Percentiles rank a stretch among this genome's conserved stretches.
Conservation (phyloP, 495 filamentous ascomycete species). For the Xylaria cubensis region DNA sequence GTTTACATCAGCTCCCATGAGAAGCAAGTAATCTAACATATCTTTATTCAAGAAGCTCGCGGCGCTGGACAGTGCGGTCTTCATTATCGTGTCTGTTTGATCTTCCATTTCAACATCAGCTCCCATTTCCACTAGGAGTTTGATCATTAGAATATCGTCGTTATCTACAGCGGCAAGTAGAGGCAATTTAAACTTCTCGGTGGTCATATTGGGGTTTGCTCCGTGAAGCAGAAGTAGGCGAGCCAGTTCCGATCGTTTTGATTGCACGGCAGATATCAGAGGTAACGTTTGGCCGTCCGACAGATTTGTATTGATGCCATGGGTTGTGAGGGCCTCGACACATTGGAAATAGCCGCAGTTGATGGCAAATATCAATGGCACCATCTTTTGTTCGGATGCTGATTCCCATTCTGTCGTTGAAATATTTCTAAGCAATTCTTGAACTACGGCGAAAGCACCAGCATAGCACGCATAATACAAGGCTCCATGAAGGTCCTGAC, state of each 20-base stretch:
- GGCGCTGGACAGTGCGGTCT: not conserved
- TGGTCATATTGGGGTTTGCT: not conserved
- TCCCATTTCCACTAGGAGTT: not conserved
- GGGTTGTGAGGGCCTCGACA: not conserved
- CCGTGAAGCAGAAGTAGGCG: not conserved
- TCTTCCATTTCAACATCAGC: not conserved
- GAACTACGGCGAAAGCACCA: not conserved
- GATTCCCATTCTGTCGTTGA: not conserved
- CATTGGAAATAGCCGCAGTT: not conserved
- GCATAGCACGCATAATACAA: not conserved
- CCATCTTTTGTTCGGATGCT: not conserved
- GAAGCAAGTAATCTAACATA: not conserved
- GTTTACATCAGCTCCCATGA: not conserved
- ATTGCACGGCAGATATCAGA: not conserved
- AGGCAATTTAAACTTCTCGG: not conserved
- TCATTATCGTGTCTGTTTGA: not conserved
- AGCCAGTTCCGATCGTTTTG: not conserved
- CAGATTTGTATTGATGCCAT: not conserved
- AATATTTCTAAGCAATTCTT: constrained; percentile 1
- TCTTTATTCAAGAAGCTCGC: not conserved
- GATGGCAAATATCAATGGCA: not conserved
- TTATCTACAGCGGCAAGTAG: not conserved
- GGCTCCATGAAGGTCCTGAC: not conserved
- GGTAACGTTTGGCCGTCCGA: not conserved
- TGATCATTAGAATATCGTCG: not conserved